These are phyloP conservation scores for Dryas alaskensis DNA, from an alignment of 306 rosid genomes.

Conservation along the genomic window DNA sequence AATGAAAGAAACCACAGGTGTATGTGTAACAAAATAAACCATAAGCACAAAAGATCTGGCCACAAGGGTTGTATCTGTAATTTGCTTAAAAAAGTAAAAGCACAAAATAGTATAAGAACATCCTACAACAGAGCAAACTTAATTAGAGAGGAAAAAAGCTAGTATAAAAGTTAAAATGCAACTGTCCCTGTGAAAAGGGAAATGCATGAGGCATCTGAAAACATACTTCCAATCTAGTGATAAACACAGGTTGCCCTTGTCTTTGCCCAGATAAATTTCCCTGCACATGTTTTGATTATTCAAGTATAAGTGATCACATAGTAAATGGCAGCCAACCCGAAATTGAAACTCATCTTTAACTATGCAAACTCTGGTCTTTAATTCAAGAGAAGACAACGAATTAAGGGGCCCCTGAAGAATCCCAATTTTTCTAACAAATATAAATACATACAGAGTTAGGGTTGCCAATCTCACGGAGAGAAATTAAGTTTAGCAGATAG, in stretches of 20 bases:
- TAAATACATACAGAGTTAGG: too few relatives aligned
- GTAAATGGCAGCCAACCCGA: slow-evolving; percentile 15
- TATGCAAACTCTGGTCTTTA: too few relatives aligned
- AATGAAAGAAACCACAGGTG: neutral
- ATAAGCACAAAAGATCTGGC: neutral
- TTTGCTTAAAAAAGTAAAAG: neutral
- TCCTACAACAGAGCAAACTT: neutral
- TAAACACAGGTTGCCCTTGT: slow-evolving; percentile 92
- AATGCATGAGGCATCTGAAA: slow-evolving; percentile 21
- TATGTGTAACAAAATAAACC: neutral
- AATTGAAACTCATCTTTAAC: too few relatives aligned
- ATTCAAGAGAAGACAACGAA: too few relatives aligned
- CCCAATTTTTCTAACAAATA: too few relatives aligned
- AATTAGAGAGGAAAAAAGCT: neutral
- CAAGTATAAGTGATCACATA: slow-evolving; percentile 25
- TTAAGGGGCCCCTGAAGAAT: too few relatives aligned
- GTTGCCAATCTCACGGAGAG: too few relatives aligned
- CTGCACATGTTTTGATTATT: slow-evolving; percentile 48
- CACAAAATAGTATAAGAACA: neutral
- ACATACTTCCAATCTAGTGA: slow-evolving; percentile 89
- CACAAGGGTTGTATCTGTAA: neutral
- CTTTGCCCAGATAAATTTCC: slow-evolving; percentile 96
- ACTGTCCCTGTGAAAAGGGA: neutral
- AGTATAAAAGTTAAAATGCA: neutral
- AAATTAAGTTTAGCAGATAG: too few relatives aligned